Conservation (phyloP, 2,329 filamentous ascomycete genomes). For the Penicillium sp. region DNA sequence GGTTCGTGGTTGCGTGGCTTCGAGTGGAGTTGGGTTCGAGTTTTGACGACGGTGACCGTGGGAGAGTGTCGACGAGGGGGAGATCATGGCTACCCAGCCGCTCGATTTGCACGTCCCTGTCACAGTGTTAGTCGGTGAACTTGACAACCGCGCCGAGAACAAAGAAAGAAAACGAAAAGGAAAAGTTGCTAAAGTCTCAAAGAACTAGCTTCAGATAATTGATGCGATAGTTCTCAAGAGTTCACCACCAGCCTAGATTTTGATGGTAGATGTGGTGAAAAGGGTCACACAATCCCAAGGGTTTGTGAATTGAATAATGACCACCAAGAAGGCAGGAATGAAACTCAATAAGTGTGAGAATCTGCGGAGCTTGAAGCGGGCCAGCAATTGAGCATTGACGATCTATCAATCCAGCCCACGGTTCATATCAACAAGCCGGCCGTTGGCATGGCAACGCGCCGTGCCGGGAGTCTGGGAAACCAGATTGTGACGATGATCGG, state of each 20-base stretch:
- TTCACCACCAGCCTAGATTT: neutral
- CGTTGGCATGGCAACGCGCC: constrained; percentile 37
- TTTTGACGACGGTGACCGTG: constrained; percentile 75
- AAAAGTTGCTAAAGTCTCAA: constrained; percentile 18
- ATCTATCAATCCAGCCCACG: constrained; percentile 30
- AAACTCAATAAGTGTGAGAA: constrained; percentile 23
- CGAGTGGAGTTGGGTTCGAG: constrained; percentile 74
- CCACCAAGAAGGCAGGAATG: constrained; percentile 18
- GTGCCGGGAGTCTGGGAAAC: constrained; percentile 30
- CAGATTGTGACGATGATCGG: constrained; percentile 19
- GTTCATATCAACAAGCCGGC: constrained; percentile 37
- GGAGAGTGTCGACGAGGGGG: constrained; percentile 32
- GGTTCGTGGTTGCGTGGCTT: constrained; percentile 52
- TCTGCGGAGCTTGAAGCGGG: constrained; percentile 23
- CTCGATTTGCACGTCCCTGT: constrained; percentile 52
- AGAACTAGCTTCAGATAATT: constrained; percentile 5
- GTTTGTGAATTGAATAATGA: constrained; percentile 11
- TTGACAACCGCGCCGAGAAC: constrained; percentile 31
- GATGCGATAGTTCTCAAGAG: neutral
- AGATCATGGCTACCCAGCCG: constrained; percentile 28
- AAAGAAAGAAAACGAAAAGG: constrained; percentile 10
- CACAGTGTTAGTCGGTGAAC: constrained; percentile 46
- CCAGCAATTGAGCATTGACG: constrained; percentile 27
- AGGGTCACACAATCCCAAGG: constrained; percentile 6
- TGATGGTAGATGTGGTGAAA: neutral